Percentiles rank a stretch among this genome's conserved stretches.
phyloP scores from a whole-genome alignment of 2,329 filamentous ascomycete genomes.

The Botryotinia convoluta region DNA sequence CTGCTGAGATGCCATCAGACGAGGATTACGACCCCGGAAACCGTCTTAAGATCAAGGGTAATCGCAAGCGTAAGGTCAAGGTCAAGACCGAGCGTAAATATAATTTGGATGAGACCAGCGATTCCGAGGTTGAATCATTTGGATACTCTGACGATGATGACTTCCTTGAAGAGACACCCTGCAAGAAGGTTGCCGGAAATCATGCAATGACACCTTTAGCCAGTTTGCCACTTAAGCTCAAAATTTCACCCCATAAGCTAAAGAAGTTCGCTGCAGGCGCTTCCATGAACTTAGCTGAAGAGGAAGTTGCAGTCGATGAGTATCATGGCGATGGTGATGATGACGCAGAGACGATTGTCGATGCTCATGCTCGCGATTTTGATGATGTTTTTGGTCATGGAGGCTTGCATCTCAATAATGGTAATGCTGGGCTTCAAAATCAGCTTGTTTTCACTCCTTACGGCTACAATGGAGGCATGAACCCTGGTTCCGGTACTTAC shows the following conservation, averaged over 20 bases:
- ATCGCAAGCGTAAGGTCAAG: constrained; percentile 15
- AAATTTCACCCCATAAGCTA: neutral
- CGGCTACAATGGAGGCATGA: neutral
- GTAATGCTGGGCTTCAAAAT: neutral
- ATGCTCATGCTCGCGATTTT: neutral
- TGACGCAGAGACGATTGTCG: neutral
- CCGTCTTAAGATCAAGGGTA: constrained; percentile 9
- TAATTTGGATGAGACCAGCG: neutral
- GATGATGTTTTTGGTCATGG: constrained; percentile 6
- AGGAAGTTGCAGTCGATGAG: neutral
- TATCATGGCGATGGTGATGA: neutral
- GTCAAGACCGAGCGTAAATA: neutral
- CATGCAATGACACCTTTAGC: neutral
- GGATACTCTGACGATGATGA: neutral
- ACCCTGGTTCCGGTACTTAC: neutral
- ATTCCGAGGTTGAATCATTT: neutral
- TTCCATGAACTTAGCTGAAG: neutral
- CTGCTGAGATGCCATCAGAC: constrained; percentile 19
- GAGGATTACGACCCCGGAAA: constrained; percentile 21
- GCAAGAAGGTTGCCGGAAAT: neutral
- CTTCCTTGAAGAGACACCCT: constrained; percentile 5
- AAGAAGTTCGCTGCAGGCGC: neutral
- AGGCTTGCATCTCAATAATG: neutral
- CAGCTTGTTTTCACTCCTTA: neutral
- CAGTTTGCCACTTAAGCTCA: neutral